These are phyloP conservation scores for Cylindrotheca fusiformis DNA, from an alignment of 108 stramenopile species.

Conservation along the genomic window DNA sequence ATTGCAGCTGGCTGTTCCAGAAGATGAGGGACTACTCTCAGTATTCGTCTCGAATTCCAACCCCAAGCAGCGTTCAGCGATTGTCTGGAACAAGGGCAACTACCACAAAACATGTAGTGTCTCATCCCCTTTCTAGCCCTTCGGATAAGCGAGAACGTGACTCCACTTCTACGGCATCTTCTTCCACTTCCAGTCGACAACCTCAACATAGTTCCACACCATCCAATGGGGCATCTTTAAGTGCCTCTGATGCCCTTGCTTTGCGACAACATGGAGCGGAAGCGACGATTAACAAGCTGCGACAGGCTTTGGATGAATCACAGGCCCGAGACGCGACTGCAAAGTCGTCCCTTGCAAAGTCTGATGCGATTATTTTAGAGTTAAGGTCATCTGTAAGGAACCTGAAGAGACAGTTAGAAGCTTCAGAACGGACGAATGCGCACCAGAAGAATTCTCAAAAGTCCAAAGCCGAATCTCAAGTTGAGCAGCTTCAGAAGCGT, in stretches of 20 bases:
- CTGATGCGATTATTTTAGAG: conserved; percentile 53
- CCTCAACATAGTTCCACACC: conserved; percentile 3
- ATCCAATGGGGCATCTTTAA: neutral
- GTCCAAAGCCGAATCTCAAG: neutral
- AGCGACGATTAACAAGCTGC: conserved; percentile 33
- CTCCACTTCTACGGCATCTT: neutral
- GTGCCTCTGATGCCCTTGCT: conserved; percentile 15
- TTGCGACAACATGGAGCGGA: conserved; percentile 23
- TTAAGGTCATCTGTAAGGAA: conserved; percentile 31
- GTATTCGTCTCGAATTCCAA: conserved; percentile 33
- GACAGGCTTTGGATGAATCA: conserved; percentile 36
- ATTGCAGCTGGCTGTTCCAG: no score
- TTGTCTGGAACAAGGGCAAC: no score
- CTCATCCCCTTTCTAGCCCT: no score
- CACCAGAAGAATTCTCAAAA: conserved; percentile 1
- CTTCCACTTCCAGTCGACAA: neutral
- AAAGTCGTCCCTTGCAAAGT: conserved; percentile 45
- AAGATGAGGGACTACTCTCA: conserved; percentile 30
- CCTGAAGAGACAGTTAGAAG: conserved; percentile 46
- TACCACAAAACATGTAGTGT: no score
- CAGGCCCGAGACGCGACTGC: conserved; percentile 20
- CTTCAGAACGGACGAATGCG: conserved; percentile 4
- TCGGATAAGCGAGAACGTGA: conserved; percentile 23
- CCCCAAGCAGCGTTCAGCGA: no score
- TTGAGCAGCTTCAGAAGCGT: conserved; percentile 7